Conservation (phyloP, 2,329 filamentous ascomycete species). For the Truncatella angustata region DNA sequence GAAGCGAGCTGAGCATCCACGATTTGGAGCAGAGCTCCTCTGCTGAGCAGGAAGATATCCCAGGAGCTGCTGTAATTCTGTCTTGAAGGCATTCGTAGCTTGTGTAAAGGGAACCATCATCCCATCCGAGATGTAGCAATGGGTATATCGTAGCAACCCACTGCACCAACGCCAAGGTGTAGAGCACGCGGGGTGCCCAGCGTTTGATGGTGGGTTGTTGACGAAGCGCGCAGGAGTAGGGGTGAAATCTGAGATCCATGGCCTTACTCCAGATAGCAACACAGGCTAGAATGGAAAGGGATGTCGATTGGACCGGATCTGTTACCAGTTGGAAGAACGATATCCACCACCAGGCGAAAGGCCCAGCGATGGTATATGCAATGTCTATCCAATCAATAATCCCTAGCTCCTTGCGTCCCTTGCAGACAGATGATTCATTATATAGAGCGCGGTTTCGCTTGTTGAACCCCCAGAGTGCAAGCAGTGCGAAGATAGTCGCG, state of each 20-base stretch:
- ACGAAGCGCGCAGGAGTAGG: background rate
- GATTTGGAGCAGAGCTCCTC: background rate
- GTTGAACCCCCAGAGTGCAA: background rate
- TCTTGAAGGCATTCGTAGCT: background rate
- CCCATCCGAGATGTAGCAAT: background rate
- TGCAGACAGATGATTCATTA: too few species aligned
- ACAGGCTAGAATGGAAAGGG: background rate
- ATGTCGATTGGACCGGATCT: background rate
- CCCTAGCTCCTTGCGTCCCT: background rate
- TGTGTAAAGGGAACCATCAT: background rate
- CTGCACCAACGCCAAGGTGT: background rate
- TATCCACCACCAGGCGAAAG: background rate
- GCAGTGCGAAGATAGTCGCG: background rate
- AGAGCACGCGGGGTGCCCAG: background rate
- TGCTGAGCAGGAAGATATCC: background rate
- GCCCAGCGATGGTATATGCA: background rate
- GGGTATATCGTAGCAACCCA: too few species aligned
- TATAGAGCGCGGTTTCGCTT: background rate
- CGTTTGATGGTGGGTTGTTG: background rate
- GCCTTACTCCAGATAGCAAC: background rate
- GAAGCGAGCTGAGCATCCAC: background rate
- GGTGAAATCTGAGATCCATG: too few species aligned
- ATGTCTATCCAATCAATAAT: background rate
- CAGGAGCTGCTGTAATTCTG: background rate
- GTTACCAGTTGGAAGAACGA: background rate